phyloP scores from a whole-genome alignment of 345 rosid genomes.

The Arabidopsis arenosa region DNA sequence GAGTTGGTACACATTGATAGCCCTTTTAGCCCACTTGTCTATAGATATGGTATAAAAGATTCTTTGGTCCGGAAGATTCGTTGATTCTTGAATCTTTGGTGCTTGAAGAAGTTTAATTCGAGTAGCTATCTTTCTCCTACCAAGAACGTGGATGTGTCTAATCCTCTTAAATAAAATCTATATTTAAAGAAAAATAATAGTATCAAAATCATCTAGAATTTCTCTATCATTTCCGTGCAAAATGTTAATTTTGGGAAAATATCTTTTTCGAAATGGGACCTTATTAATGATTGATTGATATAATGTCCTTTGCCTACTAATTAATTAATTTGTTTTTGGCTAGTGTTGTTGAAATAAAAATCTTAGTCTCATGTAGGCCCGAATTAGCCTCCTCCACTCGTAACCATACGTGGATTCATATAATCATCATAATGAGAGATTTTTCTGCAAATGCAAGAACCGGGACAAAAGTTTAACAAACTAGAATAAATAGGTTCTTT shows the following conservation, averaged over 20 bases:
- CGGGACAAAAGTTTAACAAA: not conserved
- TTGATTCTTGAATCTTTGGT: constrained; percentile 35
- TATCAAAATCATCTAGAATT: constrained; percentile 10
- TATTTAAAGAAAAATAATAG: not conserved
- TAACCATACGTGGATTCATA: constrained; percentile 19
- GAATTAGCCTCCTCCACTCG: not conserved
- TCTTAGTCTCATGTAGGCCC: constrained; percentile 27
- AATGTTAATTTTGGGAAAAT: constrained; percentile 32
- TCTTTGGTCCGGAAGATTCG: constrained; percentile 39
- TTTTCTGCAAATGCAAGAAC: constrained; percentile 17
- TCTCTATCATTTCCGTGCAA: constrained; percentile 25
- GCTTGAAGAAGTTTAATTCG: constrained; percentile 20
- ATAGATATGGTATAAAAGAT: constrained; percentile 30
- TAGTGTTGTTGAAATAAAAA: constrained; percentile 13
- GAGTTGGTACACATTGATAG: constrained; percentile 26
- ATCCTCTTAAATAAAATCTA: constrained; percentile 29
- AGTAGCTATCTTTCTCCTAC: constrained; percentile 34
- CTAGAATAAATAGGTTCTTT: not conserved
- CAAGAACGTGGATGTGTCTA: constrained; percentile 41
- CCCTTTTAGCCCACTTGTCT: constrained; percentile 25
- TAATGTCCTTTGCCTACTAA: not conserved
- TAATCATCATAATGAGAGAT: not conserved
- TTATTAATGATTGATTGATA: constrained; percentile 36
- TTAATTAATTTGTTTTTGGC: constrained; percentile 10
- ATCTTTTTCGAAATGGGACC: constrained; percentile 37